Evolutionary conservation across 2,329 filamentous ascomycete genomes (phyloP), one percentile per base, ranked within the genome.

Genomic region (Diaporthe citri): DNA sequence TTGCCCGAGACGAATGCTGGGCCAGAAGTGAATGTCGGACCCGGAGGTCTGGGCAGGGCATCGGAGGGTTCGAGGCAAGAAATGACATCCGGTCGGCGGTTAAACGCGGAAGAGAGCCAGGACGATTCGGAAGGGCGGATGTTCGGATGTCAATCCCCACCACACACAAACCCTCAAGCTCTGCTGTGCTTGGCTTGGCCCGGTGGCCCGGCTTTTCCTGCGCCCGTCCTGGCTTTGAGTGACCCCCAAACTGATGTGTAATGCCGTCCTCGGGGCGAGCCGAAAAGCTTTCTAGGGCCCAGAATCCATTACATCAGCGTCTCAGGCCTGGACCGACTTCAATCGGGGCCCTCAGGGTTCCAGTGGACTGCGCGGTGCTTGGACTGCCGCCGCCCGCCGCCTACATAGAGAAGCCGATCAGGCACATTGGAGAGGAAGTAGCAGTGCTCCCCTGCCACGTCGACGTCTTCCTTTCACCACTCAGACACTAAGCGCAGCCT

Each of bases 81-180:
- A 22, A 41, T 31, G 41, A 43, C 39, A 66, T 52, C 62, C 56
- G 59, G 75, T 25, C 74, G 67, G 64, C 75, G 67, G 34, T 28
- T 74, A 59, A 67, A 64, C 59, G 69, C 77, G 81, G 80, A 76
- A 64, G 41, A 64, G 79, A 72, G 22, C 34, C 6, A 17, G 10
- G 62, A 71, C 56, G 62, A 75, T 64, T 56, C 75, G 82, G 82
- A 83, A 80, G 59, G 78, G 80, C 82, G 81, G 81, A 82, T 79
- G 64, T 56, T 52, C 66, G 64, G 67, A 71, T 71, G 60, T 71
- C 62, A 67, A 43, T 28, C 52, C 64, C 46, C 64, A n/a, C 64
- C 43, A 48, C 43, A 48, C 43, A 66, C 60, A 64, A 48, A 46
- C 28, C 41, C 25, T 48, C 34, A 22, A 62, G 39, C 57, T 43